Base-by-base conservation (phyloP, 768 basidiomycete genomes). In the Boletus subparvulus region DNA sequence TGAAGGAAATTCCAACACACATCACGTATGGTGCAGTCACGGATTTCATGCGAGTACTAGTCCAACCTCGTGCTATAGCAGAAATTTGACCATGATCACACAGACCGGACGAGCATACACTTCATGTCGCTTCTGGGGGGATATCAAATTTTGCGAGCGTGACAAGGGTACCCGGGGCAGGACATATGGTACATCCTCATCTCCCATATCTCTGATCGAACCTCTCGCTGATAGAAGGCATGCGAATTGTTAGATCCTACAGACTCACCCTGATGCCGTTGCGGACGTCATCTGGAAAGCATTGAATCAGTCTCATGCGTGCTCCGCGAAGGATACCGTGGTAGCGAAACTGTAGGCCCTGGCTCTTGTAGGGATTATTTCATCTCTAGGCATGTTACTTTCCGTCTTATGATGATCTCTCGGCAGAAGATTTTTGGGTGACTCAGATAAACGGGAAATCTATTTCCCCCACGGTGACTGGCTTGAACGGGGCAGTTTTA, bases 141-240 rank as follows among this genome's bases (percentile, higher is more conserved):
- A 47, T 56, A 36, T 9, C 11, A 13, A 56, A 54, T 5, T 62
- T 36, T 6, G 48, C 59, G 0, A 54, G 61, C 28, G 49, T 36
- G 6, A 51, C 48, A 3, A 30, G 2, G n/a, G 17, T 51, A 19
- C 55, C 54, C 2, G 54, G 24, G 8, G 59, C 19, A 35, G 54
- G 59, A 17, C 61, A 56, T 16, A 30, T 54, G 14, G 52, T 59
- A 33, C 32, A 11, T 32, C 3, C 10, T 11, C 32, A 10, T 32
- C 11, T 32, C 30, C 30, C 9, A 32, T 32, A 32, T 32, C 32
- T 32, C 3, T 30, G 11, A 32, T 32, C 3, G 32, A 32, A 10
- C 30, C 30, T 32, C 32, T 32, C 30, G 30, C 32, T 32, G 32
- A 32, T 32, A 10, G 32, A 32, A 32, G 32, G 32, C 32, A 32